Percentiles rank a stretch among this genome's conserved stretches.
phyloP scores from a whole-genome alignment of 345 rosid species.

The Laguncularia racemosa region DNA sequence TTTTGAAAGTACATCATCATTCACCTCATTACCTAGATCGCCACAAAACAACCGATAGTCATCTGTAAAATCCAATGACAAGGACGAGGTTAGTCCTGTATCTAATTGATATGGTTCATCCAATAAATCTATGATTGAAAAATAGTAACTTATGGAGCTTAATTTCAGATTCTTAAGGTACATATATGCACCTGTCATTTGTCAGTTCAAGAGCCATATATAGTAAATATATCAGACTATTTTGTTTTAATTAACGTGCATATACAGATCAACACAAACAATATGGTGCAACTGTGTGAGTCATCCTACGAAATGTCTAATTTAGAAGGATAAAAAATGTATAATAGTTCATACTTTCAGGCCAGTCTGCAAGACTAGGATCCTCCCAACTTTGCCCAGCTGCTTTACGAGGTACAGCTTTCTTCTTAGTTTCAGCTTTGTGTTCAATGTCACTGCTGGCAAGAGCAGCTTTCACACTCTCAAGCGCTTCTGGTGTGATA shows the following conservation, averaged over 20 bases:
- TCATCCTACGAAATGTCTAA: background rate
- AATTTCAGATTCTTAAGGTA: too few relatives aligned
- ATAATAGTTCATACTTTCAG: slow-evolving; percentile 61
- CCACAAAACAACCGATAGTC: slow-evolving; percentile 93
- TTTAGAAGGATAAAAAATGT: background rate
- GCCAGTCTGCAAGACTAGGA: slow-evolving; percentile 96
- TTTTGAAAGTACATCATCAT: slow-evolving; percentile 97
- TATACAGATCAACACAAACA: too few relatives aligned
- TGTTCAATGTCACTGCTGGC: slow-evolving; percentile 90
- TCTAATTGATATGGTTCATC: background rate
- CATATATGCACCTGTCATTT: too few relatives aligned
- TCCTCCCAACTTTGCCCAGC: slow-evolving; percentile 98
- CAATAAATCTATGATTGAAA: background rate
- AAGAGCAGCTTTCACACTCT: slow-evolving; percentile 92
- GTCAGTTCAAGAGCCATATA: too few relatives aligned
- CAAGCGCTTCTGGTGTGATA: slow-evolving; percentile 92
- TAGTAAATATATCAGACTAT: too few relatives aligned
- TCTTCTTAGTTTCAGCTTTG: slow-evolving; percentile 84
- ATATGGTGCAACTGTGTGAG: too few relatives aligned
- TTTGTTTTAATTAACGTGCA: too few relatives aligned
- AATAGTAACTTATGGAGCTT: background rate
- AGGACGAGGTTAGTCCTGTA: background rate
- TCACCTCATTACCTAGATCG: slow-evolving; percentile 99
- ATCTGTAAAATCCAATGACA: slow-evolving; percentile 37
- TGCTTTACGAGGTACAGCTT: slow-evolving; percentile 94